These are phyloP conservation scores for Calonectria hongkongensis DNA, from an alignment of 2,329 filamentous ascomycete species.

Conservation along the genomic window DNA sequence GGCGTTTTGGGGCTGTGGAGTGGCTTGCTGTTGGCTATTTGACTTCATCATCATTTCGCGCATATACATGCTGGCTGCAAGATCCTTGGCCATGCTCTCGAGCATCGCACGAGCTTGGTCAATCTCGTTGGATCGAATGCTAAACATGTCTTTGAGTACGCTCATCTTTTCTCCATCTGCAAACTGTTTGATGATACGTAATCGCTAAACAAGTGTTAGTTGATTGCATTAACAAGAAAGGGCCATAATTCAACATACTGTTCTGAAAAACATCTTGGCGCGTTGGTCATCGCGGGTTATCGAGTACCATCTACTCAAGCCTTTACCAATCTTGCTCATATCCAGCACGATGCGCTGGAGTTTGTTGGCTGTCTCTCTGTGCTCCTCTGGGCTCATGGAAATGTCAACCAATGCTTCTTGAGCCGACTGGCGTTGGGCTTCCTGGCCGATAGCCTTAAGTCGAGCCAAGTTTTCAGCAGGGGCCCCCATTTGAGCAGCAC, in stretches of 20 bases:
- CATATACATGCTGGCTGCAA: slow-evolving; percentile 58
- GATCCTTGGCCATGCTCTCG: slow-evolving; percentile 71
- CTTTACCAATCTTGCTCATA: slow-evolving; percentile 66
- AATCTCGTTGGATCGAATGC: slow-evolving; percentile 70
- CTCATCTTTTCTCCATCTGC: slow-evolving; percentile 68
- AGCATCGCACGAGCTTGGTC: slow-evolving; percentile 69
- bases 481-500: slow-evolving; percentile 42
- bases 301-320: slow-evolving; percentile 68
- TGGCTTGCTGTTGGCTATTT: slow-evolving; percentile 52
- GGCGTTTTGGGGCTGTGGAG: slow-evolving; percentile 53
- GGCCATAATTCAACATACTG: slow-evolving; percentile 62
- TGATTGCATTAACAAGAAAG: not conserved
- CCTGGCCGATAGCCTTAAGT: slow-evolving; percentile 61
- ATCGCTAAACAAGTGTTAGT: slow-evolving; percentile 67
- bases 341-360: slow-evolving; percentile 64
- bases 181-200: slow-evolving; percentile 73
- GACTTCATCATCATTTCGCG: slow-evolving; percentile 55
- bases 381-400: slow-evolving; percentile 66
- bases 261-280: slow-evolving; percentile 71
- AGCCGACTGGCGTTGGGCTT: slow-evolving; percentile 63
- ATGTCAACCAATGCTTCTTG: slow-evolving; percentile 67
- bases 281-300: slow-evolving; percentile 69
- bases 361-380: slow-evolving; percentile 66
- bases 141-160: slow-evolving; percentile 69
- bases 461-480: slow-evolving; percentile 55